Percentiles rank a stretch among this genome's conserved stretches.
phyloP scores from a whole-genome alignment of 1,284 basidiomycete species.

The Agaricales sp. region DNA sequence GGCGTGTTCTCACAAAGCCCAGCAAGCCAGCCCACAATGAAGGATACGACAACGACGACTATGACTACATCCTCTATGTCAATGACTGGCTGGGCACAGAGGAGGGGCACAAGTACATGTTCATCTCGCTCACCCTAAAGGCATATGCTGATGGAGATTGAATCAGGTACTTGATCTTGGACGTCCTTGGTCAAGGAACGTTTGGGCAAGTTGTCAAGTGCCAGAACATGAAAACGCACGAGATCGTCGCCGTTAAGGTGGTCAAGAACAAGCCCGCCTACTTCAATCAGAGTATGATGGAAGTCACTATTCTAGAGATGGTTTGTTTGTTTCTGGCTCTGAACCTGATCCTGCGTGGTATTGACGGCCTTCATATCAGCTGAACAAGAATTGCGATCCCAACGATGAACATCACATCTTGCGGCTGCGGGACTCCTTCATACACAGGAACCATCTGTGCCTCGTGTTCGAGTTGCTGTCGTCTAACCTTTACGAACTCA shows the following conservation, averaged over 20 bases:
- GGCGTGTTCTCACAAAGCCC: conserved; percentile 91
- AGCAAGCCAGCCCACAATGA: conserved; percentile 91
- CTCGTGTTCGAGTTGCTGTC: conserved; percentile 97
- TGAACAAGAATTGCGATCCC: conserved; percentile 89
- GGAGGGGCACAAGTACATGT: conserved; percentile 79
- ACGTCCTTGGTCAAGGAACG: conserved; percentile 96
- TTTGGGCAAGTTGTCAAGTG: conserved; percentile 99
- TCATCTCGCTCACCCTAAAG: conserved; percentile 6
- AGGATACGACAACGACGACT: conserved; percentile 94
- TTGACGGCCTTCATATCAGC: conserved; percentile 31
- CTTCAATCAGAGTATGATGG: conserved; percentile 99
- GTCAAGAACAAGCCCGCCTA: conserved; percentile 99
- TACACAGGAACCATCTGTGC: conserved; percentile 93
- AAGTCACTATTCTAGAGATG: conserved; percentile 94
- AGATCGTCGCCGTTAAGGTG: conserved; percentile 97
- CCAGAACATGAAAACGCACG: conserved; percentile 98
- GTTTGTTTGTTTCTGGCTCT: conserved; percentile 34
- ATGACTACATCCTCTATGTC: conserved; percentile 95
- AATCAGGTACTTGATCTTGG: conserved; percentile 88
- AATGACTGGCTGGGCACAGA: conserved; percentile 92
- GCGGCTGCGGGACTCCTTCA: conserved; percentile 92
- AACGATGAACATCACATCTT: conserved; percentile 96
- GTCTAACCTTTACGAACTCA: conserved; percentile 97
- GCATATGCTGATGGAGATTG: conserved; percentile 8
- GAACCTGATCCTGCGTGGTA: conserved; percentile 40